These are phyloP conservation scores for Didymella pomorum DNA, from an alignment of 2,329 filamentous ascomycete genomes.

Conservation along the genomic window DNA sequence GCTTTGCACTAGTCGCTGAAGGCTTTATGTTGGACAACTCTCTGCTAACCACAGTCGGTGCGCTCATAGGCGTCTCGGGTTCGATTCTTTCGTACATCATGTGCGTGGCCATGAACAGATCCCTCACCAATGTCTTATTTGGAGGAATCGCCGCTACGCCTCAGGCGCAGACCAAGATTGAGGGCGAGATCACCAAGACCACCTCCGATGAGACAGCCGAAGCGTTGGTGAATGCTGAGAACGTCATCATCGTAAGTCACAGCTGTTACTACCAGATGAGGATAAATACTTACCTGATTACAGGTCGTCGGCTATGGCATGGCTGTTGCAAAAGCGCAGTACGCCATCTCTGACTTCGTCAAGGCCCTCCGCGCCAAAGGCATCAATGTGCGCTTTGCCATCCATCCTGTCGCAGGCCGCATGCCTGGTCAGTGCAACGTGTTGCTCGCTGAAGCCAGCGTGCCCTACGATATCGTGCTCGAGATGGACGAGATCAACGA, in stretches of 20 bases:
- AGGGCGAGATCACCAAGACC: conserved; percentile 80
- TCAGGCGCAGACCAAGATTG: conserved; percentile 74
- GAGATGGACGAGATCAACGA: conserved; percentile 98
- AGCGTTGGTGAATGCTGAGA: conserved; percentile 76
- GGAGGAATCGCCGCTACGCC: conserved; percentile 73
- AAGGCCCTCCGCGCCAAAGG: conserved; percentile 75
- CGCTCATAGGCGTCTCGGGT: conserved; percentile 86
- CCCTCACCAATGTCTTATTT: conserved; percentile 87
- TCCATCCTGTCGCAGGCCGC: conserved; percentile 87
- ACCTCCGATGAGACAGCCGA: conserved; percentile 83
- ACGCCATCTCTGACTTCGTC: conserved; percentile 85
- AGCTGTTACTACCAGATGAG: background rate
- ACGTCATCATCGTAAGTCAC: conserved; percentile 74
- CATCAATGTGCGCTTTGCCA: conserved; percentile 85
- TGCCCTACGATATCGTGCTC: conserved; percentile 89
- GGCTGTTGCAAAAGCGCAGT: conserved; percentile 93
- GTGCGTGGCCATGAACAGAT: conserved; percentile 91
- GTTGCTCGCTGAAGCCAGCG: conserved; percentile 83
- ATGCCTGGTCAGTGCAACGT: conserved; percentile 97
- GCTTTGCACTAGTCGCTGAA: conserved; percentile 88
- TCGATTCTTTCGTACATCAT: conserved; percentile 75
- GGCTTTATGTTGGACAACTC: conserved; percentile 92
- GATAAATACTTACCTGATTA: conserved; percentile 5
- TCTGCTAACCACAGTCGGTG: conserved; percentile 82
- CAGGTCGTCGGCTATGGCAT: conserved; percentile 85